Evolutionary conservation across 305 asterid genomes (phyloP).

Genomic region (Fraxinus latifolia): DNA sequence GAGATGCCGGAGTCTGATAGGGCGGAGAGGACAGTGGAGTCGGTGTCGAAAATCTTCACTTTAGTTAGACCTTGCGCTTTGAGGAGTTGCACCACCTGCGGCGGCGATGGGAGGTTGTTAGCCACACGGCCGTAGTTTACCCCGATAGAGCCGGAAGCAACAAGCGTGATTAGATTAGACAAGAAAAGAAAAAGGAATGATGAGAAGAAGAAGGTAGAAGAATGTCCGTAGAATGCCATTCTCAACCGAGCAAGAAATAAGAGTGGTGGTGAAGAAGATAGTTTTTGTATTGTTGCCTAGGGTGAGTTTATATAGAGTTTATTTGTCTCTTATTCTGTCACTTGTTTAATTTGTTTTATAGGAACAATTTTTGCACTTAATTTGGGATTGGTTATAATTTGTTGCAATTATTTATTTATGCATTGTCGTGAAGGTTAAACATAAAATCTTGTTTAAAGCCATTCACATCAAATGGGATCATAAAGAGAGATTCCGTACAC

Average conservation of each 20-base stretch:
- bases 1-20: slow-evolving; percentile 49
- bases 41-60: slow-evolving; percentile 58
- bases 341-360: background rate
- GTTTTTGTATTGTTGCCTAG: background rate
- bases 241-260: background rate
- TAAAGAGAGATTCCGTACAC: background rate
- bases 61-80: slow-evolving; percentile 42
- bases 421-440: background rate
- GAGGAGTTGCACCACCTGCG: slow-evolving; percentile 54
- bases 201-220: background rate
- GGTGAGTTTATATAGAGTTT: background rate
- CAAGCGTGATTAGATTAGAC: background rate
- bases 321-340: background rate
- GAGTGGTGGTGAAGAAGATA: background rate
- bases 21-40: slow-evolving; percentile 53
- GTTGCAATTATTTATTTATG: too few relatives aligned
- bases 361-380: background rate
- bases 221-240: background rate
- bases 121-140: slow-evolving; percentile 74
- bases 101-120: slow-evolving; percentile 56
- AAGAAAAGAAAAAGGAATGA: background rate
- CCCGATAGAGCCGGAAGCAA: slow-evolving; percentile 43
- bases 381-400: background rate
- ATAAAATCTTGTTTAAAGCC: background rate
- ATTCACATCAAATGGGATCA: background rate